Evolutionary conservation across 106 monocot genomes (phyloP).

Genomic region (Ottelia alismoides): DNA sequence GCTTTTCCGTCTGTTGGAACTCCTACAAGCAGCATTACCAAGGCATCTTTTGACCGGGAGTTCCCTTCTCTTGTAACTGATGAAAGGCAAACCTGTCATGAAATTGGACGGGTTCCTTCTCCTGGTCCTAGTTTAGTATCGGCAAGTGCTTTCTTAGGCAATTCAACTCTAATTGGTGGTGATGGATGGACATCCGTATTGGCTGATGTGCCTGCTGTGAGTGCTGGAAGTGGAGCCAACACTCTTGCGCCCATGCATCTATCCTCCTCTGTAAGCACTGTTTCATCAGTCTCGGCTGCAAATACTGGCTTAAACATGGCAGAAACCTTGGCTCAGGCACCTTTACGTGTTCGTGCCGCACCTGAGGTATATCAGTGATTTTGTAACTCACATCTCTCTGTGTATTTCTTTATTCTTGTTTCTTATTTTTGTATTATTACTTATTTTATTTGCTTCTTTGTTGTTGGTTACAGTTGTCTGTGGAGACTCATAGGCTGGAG

Average conservation of each 20-base stretch:
- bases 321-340: conserved; percentile 49
- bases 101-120: conserved; percentile 33
- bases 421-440: too few relatives aligned
- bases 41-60: conserved; percentile 54
- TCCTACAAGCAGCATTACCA: conserved; percentile 7
- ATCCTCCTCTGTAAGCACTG: conserved; percentile 1
- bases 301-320: conserved; percentile 60
- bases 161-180: conserved; percentile 24
- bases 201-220: conserved; percentile 34
- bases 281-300: conserved; percentile 7
- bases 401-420: too few relatives aligned
- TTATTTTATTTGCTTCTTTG: too few relatives aligned
- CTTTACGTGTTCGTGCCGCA: conserved; percentile 16
- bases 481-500: too few relatives aligned
- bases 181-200: conserved; percentile 62
- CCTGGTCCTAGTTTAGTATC: conserved; percentile 25
- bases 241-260: conserved; percentile 9
- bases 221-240: conserved; percentile 12
- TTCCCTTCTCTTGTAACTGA: conserved; percentile 68
- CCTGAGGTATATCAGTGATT: too few relatives aligned
- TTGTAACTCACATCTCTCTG: too few relatives aligned
- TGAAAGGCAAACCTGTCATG: conserved; percentile 28
- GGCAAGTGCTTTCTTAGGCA: conserved; percentile 18
- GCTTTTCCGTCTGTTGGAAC: conserved; percentile 13
- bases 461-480: too few relatives aligned